Base-by-base conservation (phyloP, 345 rosid genomes). In the Clausena lansium region DNA sequence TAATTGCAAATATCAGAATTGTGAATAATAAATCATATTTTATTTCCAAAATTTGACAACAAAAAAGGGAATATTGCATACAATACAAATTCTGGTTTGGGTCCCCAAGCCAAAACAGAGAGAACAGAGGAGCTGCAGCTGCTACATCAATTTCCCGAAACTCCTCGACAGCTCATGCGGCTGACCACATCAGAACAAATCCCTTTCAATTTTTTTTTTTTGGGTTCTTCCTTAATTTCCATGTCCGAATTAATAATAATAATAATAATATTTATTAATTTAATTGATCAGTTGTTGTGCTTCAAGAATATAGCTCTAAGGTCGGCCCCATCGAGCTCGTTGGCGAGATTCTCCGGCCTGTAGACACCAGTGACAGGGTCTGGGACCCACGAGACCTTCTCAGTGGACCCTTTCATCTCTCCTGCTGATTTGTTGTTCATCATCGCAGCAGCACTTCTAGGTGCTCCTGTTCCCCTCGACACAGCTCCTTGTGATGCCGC, bases 311-410 rank as follows among this genome's bases (percentile, higher is more conserved):
- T 15, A 30, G 90, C 93, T n/a, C 97, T 81, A 0, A 94, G 86
- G 77, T 89, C 96, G 13, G 92, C 96, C 17, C 81, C 88, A 80
- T 94, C 96, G 33, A 90, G 76, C 82, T 90, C 95, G 8, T 86
- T 81, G 2, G 87, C 79, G 41, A 85, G 83, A 78, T 86, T 88
- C 72, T 88, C 98, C 1, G 98, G 97, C 75, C 95, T 82, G 91
- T 90, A 94, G 81, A 79, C 88, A n/a, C n/a, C n/a, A 17, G 98
- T 91, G 38, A 88, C 86, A 4, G 97, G 98, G 78, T 94, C 97
- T 1, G 98, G 98, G 57, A 87, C 84, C 97, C 96, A 94, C 10
- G 93, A 74, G 41, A 83, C 88, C 81, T 86, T 88, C 85, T 87
- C 79, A 72, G 76, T 80, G 10, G 88, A 71, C 28, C 80, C 78